Conservation (phyloP, 208 protist genomes). For the Leishmania tropica region DNA sequence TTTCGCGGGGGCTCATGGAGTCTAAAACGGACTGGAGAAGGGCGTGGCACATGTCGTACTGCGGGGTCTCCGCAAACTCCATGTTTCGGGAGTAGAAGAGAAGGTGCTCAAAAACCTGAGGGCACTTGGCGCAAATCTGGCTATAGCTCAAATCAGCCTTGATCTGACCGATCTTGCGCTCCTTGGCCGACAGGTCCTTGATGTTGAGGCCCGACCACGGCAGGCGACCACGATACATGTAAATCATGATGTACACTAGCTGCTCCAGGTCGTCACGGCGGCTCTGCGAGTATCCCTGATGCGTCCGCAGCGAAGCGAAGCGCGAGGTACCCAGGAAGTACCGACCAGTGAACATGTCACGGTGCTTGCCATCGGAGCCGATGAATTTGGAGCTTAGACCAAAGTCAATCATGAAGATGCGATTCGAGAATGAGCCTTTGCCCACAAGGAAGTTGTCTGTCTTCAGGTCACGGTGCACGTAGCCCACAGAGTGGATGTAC, state of each 20-base stretch:
- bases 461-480: conserved; percentile 98
- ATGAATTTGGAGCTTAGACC: conserved; percentile 91
- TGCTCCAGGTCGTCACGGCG: conserved; percentile 92
- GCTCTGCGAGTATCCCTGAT: conserved; percentile 93
- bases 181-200: conserved; percentile 81
- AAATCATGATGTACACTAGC: conserved; percentile 95
- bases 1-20: conserved; percentile 35
- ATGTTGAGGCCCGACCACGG: conserved; percentile 95
- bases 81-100: conserved; percentile 75
- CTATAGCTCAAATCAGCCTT: conserved; percentile 54
- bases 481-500: conserved; percentile 97
- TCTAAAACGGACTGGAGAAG: conserved; percentile 58
- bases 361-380: conserved; percentile 58
- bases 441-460: conserved; percentile 99
- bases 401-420: conserved; percentile 95
- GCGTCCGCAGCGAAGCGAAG: conserved; percentile 97
- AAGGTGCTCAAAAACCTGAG: conserved; percentile 67
- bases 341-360: conserved; percentile 86
- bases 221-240: conserved; percentile 94
- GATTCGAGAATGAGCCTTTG: conserved; percentile 74
- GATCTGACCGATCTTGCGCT: conserved; percentile 55
- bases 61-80: conserved; percentile 58
- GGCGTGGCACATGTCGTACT: conserved; percentile 85
- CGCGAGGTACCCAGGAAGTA: conserved; percentile 96
- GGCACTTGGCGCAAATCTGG: conserved; percentile 74